Evolutionary conservation across 805 yeast species (phyloP), one percentile per base, ranked within the genome.

Genomic region (Blastobotrys peoriensis): DNA sequence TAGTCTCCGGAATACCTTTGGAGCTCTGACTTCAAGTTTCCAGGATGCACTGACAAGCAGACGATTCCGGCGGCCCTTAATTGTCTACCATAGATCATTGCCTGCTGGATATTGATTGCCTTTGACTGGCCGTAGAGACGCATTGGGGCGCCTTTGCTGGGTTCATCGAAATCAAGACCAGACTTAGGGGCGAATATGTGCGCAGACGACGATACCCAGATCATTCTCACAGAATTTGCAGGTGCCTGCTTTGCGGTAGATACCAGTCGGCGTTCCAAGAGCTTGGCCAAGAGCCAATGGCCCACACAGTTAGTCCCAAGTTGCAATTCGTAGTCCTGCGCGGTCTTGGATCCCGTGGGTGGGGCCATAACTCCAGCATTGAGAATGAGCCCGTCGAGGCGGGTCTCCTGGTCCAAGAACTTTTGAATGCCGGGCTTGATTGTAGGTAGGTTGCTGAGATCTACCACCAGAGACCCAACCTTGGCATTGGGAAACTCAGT

Each of bases 301-400:
- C 71, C 79, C n/a, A 75, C 54, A 17, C 55, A 65, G 54, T 75
- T 76, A 13, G 70, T 66, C 8, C 75, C 79, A 33, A 73, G 54
- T 40, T 70, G 73, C 33, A 60, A 42, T 36, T 76, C 79, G 44
- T 60, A 62, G 5, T 74, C 76, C 56, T 75, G 76, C 3, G 52
- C 45, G 3, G 76, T 65, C 19, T 45, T 38, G 10, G 44, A 5
- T 16, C 45, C 50, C 0, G 39, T 40, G 3, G 73, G 69, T 2
- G 70, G 69, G n/a, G 27, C 25, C 68, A 68, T 67, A 3, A 72
- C 63, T 30, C 74, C 75, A 5, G 75, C 75, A 49, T 72, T 73
- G 49, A 68, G 64, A 23, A 72, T 58, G 19, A 69, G 58, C 2
- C 66, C 56, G 43, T 71, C 40, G 3, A 46, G 40, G 17, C 38